A percentile compares a stretch with the other conserved stretches of the same genome.
Conservation (phyloP, 192 early-diverging fungal genomes). For the Entophlyctis luteolus region DNA sequence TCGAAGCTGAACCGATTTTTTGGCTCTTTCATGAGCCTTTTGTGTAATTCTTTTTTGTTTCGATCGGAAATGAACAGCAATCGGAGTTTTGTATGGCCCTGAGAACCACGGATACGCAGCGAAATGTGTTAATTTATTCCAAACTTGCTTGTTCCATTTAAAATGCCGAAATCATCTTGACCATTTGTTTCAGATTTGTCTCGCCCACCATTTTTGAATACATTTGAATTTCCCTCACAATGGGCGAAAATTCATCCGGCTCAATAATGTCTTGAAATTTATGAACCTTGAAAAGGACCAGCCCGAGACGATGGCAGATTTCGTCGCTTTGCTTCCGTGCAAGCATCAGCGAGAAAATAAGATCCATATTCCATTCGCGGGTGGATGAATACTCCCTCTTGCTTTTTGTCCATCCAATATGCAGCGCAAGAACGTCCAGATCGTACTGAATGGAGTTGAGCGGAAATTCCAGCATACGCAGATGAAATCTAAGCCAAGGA, state of each 20-base stretch:
- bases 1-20: too few relatives aligned
- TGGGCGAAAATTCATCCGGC: neutral
- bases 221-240: neutral
- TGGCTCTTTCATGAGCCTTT: too few relatives aligned
- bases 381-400: neutral
- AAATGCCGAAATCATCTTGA: too few relatives aligned
- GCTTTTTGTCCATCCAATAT: neutral
- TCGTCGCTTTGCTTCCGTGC: neutral
- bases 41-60: too few relatives aligned
- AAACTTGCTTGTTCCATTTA: too few relatives aligned
- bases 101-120: too few relatives aligned
- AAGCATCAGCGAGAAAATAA: neutral
- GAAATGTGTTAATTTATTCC: too few relatives aligned
- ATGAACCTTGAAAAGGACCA: neutral
- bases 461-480: neutral
- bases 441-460: neutral
- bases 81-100: too few relatives aligned
- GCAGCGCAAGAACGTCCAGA: neutral
- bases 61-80: too few relatives aligned
- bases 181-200: neutral
- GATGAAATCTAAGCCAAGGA: neutral
- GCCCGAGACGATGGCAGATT: conserved; percentile 1
- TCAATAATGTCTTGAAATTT: neutral
- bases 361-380: neutral
- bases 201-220: neutral